Evolutionary conservation across 768 basidiomycete genomes (phyloP), one percentile per base, ranked within the genome.

Genomic region (Suillus fuscotomentosus): DNA sequence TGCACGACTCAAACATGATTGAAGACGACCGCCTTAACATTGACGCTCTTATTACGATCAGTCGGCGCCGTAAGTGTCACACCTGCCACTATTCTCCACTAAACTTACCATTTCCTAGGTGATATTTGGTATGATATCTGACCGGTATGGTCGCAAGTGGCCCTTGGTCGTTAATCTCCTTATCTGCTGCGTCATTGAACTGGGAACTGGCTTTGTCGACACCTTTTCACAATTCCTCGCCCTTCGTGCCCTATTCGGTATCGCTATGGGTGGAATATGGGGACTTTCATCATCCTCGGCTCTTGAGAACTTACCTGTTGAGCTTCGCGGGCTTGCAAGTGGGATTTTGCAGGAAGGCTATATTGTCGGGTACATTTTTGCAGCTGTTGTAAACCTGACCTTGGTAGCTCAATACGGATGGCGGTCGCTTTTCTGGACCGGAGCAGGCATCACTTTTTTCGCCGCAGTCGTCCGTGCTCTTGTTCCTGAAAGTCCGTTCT

Each of bases 141-240:
- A 97, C 74, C 86, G 96, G 4, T 97, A 81, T 73, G 96, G 96
- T 5, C 85, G 96, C 36, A 97, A 96, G 82, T 99, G 95, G 95
- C 95, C 95, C 3, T 82, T 96, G 6, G 88, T 97, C 36, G 67
- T 70, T 66, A 95, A 95, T 73, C 81, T 96, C 27, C 48, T 94
- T 31, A 70, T 95, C 57, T 85, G 94, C 66, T 81, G 85, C 14
- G 73, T 83, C 5, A 85, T 97, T 60, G 88, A 95, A 70, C 84
- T 97, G 27, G 91, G 88, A 0, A 87, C 88, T 1, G 89, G 92
- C 34, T 98, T 96, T 76, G 87, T 88, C 48, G 81, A 89, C 20
- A 93, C 88, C 0, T 98, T 86, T 78, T 42, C 65, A 0, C 82
- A 89, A 66, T 99, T 99, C 80, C 84, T 98, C 27, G 94, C 85